Percentiles rank a stretch among this genome's conserved stretches.
Conservation (phyloP, 164 flowering plant species). For the Umbilicus rupestris region DNA sequence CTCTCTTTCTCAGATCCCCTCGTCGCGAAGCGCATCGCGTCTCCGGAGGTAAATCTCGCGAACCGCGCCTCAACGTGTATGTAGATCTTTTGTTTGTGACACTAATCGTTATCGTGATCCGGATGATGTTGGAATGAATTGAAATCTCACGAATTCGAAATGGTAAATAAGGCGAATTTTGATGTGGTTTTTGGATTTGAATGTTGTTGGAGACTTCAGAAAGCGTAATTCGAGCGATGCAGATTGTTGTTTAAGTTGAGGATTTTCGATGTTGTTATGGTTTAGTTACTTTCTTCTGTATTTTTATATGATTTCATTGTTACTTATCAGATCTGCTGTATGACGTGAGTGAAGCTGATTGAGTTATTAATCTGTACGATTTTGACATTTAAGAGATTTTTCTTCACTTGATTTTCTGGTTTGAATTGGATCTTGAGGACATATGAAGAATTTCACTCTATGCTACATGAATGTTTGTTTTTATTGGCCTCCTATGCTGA, state of each 20-base stretch:
- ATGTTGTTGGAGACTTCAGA: not conserved
- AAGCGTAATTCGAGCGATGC: too few relatives aligned
- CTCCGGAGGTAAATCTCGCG: constrained; percentile 1
- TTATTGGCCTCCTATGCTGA: not conserved
- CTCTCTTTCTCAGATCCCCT: not conserved
- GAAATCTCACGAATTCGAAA: not conserved
- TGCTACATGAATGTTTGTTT: not conserved
- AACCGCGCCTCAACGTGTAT: not conserved
- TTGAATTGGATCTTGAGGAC: too few relatives aligned
- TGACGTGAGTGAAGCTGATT: too few relatives aligned
- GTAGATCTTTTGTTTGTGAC: not conserved
- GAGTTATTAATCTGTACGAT: too few relatives aligned
- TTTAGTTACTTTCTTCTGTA: too few relatives aligned
- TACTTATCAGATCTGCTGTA: too few relatives aligned
- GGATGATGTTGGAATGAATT: not conserved
- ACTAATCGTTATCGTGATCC: not conserved
- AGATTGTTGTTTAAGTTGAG: too few relatives aligned
- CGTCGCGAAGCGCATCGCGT: not conserved
- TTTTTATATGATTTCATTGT: too few relatives aligned
- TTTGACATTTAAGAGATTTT: too few relatives aligned
- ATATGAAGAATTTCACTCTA: too few relatives aligned
- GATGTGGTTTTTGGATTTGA: not conserved
- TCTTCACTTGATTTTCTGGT: too few relatives aligned
- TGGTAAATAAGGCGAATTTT: not conserved
- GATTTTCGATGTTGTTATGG: too few relatives aligned